Conservation (phyloP, 148 eudicot genomes). For the Bassia scoparia region DNA sequence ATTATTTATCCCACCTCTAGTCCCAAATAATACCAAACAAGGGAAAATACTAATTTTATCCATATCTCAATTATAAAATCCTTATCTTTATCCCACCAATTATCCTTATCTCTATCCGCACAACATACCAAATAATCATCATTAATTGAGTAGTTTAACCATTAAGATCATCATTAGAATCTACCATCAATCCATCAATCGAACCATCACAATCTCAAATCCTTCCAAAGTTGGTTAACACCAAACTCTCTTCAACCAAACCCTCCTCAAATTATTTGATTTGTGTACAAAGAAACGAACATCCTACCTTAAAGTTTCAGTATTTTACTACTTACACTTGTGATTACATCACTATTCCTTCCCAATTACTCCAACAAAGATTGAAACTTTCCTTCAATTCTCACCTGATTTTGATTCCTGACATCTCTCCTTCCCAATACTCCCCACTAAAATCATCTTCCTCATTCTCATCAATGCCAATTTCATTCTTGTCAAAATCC, state of each 20-base stretch:
- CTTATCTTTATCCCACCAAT: too few species aligned
- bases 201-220: neutral
- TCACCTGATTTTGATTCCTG: conserved; percentile 32
- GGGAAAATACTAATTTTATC: too few species aligned
- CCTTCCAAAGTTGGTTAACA: neutral
- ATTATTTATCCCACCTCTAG: too few species aligned
- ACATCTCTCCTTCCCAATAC: conserved; percentile 29
- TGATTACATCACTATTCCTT: conserved; percentile 15
- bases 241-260: conserved; percentile 9
- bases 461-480: neutral
- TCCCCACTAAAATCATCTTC: conserved; percentile 10
- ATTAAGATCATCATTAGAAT: too few species aligned
- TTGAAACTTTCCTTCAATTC: neutral
- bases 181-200: neutral
- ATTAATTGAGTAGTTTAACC: too few species aligned
- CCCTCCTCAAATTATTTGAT: neutral
- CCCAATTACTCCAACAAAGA: conserved; percentile 21
- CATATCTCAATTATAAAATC: too few species aligned
- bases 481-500: neutral
- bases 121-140: too few species aligned
- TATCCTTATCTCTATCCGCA: too few species aligned
- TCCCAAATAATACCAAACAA: too few species aligned
- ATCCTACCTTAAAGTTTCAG: neutral
- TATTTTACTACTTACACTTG: neutral
- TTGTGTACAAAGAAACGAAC: conserved; percentile 8